phyloP scores from a whole-genome alignment of 495 filamentous ascomycete species.

The Choiromyces venosus region DNA sequence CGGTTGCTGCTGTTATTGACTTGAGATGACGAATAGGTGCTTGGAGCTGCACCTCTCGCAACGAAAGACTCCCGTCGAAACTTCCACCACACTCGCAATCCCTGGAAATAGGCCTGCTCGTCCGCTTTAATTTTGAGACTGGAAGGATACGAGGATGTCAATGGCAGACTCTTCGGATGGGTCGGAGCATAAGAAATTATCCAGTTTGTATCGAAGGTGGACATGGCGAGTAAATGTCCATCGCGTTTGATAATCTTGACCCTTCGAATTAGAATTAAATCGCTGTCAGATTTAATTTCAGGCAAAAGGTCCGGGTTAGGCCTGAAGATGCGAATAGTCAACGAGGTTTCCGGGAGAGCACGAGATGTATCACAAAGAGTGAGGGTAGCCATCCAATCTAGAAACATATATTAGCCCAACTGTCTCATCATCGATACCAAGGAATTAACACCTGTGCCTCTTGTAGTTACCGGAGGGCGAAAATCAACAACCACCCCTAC shows the following conservation, averaged over 20 bases:
- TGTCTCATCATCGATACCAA: neutral
- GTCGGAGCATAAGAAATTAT: conserved; percentile 18
- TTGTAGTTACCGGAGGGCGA: conserved; percentile 21
- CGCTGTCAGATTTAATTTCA: conserved; percentile 23
- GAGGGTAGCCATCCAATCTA: conserved; percentile 34
- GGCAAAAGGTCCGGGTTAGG: conserved; percentile 23
- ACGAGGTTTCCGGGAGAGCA: conserved; percentile 8
- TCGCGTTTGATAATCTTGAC: conserved; percentile 16
- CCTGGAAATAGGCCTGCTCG: conserved; percentile 21
- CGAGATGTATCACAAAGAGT: conserved; percentile 34
- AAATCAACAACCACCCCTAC: conserved; percentile 22
- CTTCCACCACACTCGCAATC: conserved; percentile 31
- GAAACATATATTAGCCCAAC: neutral
- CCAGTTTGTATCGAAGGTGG: conserved; percentile 15
- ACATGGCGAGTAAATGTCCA: conserved; percentile 13
- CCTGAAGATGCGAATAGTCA: conserved; percentile 28
- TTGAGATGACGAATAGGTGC: neutral
- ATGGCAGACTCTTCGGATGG: conserved; percentile 2
- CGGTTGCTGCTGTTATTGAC: neutral
- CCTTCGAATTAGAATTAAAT: conserved; percentile 29
- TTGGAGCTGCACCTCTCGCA: neutral
- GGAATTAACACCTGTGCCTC: conserved; percentile 21
- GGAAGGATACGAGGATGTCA: conserved; percentile 10
- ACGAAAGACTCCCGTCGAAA: neutral
- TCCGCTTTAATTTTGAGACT: conserved; percentile 5